phyloP scores from a whole-genome alignment of 345 rosid genomes.

The Eucalyptus decipiens region DNA sequence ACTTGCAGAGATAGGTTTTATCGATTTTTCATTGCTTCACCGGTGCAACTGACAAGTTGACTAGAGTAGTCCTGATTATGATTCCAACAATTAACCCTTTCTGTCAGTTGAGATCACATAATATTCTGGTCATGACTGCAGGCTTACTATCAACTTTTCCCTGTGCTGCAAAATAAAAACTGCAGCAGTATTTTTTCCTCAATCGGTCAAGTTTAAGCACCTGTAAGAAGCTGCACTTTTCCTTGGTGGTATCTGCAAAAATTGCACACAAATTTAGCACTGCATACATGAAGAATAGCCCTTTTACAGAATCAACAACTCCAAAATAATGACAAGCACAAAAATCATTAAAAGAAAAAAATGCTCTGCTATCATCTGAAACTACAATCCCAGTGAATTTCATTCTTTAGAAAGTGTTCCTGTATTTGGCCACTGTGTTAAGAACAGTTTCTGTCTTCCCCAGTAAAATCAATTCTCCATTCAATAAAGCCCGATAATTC shows the following conservation, averaged over 20 bases:
- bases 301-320: background rate
- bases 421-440: background rate
- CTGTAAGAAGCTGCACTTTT: constrained; percentile 97
- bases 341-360: background rate
- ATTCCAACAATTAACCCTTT: background rate
- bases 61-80: background rate
- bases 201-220: constrained; percentile 15
- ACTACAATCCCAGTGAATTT: background rate
- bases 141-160: background rate
- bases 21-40: background rate
- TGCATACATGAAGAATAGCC: background rate
- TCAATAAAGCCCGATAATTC: background rate
- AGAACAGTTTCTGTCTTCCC: background rate
- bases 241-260: constrained; percentile 97
- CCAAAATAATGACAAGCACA: background rate
- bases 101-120: background rate
- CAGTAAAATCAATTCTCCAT: background rate
- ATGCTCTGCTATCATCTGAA: background rate
- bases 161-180: background rate
- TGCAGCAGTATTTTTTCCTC: background rate
- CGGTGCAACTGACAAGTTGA: background rate
- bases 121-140: background rate
- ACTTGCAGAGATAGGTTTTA: background rate
- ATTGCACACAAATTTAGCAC: background rate
- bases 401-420: background rate